These are phyloP conservation scores for Ottelia alismoides DNA, from an alignment of 106 monocot species.

Conservation along the genomic window DNA sequence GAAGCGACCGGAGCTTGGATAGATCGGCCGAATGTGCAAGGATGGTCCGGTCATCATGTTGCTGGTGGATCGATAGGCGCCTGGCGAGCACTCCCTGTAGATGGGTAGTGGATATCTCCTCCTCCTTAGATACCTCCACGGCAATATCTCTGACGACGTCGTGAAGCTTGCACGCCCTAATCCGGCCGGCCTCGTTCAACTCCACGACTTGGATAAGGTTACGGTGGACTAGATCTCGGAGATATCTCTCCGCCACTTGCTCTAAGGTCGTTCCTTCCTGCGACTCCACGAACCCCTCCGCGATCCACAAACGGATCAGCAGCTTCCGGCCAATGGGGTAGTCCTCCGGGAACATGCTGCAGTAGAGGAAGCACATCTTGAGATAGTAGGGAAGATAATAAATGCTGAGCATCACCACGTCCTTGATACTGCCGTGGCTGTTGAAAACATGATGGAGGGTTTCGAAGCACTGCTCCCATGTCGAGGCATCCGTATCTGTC, in stretches of 20 bases:
- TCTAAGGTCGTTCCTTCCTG: constrained; percentile 7
- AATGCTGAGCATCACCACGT: not conserved
- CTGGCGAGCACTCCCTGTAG: too few relatives aligned
- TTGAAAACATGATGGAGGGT: not conserved
- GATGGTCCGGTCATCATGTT: too few relatives aligned
- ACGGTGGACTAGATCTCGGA: constrained; percentile 9
- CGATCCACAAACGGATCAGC: constrained; percentile 20
- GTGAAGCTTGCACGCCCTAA: not conserved
- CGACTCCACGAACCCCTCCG: constrained; percentile 23
- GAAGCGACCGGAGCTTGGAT: too few relatives aligned
- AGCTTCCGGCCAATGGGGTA: constrained; percentile 3
- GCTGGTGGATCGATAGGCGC: too few relatives aligned
- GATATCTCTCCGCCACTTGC: constrained; percentile 22
- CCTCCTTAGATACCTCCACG: too few relatives aligned
- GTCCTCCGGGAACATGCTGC: constrained; percentile 24
- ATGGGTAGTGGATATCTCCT: too few relatives aligned
- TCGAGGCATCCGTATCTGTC: not conserved
- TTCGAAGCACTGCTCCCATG: not conserved
- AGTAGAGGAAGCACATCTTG: constrained; percentile 20
- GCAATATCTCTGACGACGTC: too few relatives aligned
- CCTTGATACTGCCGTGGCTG: not conserved
- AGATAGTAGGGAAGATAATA: not conserved
- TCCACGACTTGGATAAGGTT: constrained; percentile 16
- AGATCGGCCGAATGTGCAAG: too few relatives aligned
- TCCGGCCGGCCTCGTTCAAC: constrained; percentile 3